These are phyloP conservation scores for Cucumis variabilis DNA, from an alignment of 331 rosid genomes.

Conservation along the genomic window DNA sequence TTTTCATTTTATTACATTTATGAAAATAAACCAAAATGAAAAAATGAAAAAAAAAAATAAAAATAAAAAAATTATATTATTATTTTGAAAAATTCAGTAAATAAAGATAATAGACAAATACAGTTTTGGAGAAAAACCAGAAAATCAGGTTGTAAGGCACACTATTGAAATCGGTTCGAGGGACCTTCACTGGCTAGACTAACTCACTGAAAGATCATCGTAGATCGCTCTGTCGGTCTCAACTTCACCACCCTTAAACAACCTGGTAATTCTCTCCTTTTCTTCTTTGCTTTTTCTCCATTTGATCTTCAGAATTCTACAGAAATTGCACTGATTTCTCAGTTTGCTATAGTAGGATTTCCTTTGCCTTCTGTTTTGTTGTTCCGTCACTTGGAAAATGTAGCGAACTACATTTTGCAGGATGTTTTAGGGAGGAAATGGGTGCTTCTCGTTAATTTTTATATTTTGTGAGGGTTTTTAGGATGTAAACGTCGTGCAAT, in stretches of 20 bases:
- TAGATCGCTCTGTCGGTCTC: constrained; percentile 20
- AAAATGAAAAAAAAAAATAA: no score
- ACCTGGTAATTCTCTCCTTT: constrained; percentile 26
- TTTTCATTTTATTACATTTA: no score
- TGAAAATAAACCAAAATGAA: no score
- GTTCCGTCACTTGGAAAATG: constrained; percentile 24
- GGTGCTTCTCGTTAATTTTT: neutral
- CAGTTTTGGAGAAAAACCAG: neutral
- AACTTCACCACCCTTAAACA: neutral
- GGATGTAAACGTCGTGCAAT: neutral
- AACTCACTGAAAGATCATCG: neutral
- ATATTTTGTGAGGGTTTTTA: neutral
- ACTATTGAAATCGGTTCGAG: constrained; percentile 27
- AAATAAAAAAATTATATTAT: neutral
- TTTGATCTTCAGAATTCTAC: constrained; percentile 29
- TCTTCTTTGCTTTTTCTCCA: neutral
- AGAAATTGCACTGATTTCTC: neutral
- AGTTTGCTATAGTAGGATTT: neutral
- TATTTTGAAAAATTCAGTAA: neutral
- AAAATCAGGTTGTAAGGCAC: neutral
- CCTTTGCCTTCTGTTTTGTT: neutral
- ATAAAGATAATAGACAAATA: neutral
- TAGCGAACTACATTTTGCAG: neutral
- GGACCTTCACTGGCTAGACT: constrained; percentile 12
- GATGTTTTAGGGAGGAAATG: neutral